Conservation (phyloP, 2,329 filamentous ascomycete genomes). For the Hymenoscyphus salicellus region DNA sequence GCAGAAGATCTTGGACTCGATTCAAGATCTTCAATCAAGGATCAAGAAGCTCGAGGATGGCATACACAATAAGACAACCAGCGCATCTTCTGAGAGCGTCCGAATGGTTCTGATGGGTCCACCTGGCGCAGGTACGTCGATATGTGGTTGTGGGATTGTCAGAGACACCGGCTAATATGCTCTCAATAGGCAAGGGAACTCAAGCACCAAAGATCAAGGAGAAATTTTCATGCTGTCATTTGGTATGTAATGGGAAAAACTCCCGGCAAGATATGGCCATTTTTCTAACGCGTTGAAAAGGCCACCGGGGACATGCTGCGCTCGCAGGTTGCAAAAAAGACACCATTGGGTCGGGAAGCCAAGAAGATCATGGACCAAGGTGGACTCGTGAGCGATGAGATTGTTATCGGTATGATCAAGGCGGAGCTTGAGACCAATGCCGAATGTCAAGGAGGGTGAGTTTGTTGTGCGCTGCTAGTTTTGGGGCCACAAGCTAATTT, state of each 20-base stretch:
- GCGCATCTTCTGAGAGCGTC: conserved; percentile 61
- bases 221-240: conserved; percentile 93
- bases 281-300: conserved; percentile 46
- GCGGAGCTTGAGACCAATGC: conserved; percentile 89
- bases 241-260: conserved; percentile 58
- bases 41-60: conserved; percentile 81
- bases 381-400: conserved; percentile 95
- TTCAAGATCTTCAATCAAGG: conserved; percentile 79
- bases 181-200: conserved; percentile 83
- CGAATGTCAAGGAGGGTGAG: conserved; percentile 95
- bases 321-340: conserved; percentile 97
- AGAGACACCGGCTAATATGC: conserved; percentile 26
- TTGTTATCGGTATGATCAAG: conserved; percentile 99
- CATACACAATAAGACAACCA: conserved; percentile 53
- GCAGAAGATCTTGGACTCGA: conserved; percentile 78
- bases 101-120: conserved; percentile 98
- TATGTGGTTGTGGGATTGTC: conserved; percentile 6
- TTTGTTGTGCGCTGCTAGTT: conserved; percentile 24
- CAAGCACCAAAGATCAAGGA: conserved; percentile 98
- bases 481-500: background rate
- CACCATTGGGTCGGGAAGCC: conserved; percentile 84
- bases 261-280: conserved; percentile 12
- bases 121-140: conserved; percentile 82
- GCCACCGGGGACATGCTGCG: conserved; percentile 99
- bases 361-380: conserved; percentile 99